Evolutionary conservation across 1,139 yeast species (phyloP).

Genomic region (Cylindricascospora bacillispora): DNA sequence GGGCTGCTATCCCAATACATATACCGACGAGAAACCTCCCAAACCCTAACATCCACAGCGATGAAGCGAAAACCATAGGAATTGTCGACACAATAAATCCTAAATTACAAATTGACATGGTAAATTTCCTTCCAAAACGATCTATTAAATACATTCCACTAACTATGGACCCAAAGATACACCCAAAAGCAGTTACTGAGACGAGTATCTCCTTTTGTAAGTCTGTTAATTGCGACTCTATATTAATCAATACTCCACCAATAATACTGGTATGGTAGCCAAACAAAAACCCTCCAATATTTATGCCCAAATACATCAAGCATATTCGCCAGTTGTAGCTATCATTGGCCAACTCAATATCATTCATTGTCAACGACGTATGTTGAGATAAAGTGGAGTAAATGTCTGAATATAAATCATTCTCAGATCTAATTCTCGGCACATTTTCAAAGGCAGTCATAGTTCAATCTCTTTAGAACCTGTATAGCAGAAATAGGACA

Average conservation of each 20-base stretch:
- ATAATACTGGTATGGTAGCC: conserved; percentile 35
- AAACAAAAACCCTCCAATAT: conserved; percentile 31
- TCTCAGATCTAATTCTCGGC: no score
- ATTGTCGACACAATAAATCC: conserved; percentile 29
- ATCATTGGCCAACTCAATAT: conserved; percentile 12
- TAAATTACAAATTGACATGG: conserved; percentile 28
- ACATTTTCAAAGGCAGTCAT: no score
- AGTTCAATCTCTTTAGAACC: no score
- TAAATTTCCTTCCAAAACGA: conserved; percentile 28
- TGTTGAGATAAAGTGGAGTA: conserved; percentile 21
- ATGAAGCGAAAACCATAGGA: conserved; percentile 27
- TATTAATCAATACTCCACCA: conserved; percentile 30
- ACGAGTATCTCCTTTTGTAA: conserved; percentile 31
- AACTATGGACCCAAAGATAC: conserved; percentile 30
- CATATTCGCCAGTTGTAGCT: conserved; percentile 11
- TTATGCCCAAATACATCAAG: conserved; percentile 19
- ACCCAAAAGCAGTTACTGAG: conserved; percentile 32
- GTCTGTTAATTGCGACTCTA: conserved; percentile 25
- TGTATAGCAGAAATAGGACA: no score
- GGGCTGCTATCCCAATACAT: conserved; percentile 34
- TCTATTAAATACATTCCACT: conserved; percentile 30
- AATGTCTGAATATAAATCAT: conserved; percentile 21
- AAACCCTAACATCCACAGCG: conserved; percentile 20
- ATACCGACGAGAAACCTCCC: conserved; percentile 33
- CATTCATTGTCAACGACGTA: conserved; percentile 18